phyloP scores from a whole-genome alignment of 495 filamentous ascomycete species.

The Pyrenula massariospora region DNA sequence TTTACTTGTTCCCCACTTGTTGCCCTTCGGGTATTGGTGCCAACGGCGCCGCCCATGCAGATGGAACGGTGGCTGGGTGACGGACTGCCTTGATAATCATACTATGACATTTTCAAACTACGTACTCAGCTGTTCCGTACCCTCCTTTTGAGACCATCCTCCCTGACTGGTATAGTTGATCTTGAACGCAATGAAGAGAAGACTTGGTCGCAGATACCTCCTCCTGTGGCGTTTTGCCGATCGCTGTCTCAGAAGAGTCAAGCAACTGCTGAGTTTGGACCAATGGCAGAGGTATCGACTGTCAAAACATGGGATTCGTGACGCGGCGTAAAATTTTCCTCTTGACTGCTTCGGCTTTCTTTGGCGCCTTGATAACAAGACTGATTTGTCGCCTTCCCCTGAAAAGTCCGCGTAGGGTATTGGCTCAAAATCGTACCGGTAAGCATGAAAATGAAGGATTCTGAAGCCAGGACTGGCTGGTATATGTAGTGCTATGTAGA shows the following conservation, averaged over 20 bases:
- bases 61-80: not conserved
- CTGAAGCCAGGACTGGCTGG: not conserved
- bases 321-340: too few species aligned
- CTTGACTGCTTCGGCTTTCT: not conserved
- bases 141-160: too few species aligned
- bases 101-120: too few species aligned
- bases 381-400: too few species aligned
- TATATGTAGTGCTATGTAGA: not conserved
- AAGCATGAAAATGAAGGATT: not conserved
- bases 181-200: too few species aligned
- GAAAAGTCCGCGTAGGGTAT: not conserved
- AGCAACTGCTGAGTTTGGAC: too few species aligned
- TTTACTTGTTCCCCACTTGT: not conserved
- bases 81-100: not conserved
- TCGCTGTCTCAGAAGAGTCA: not conserved
- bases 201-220: too few species aligned
- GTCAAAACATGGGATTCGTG: too few species aligned
- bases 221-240: not conserved
- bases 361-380: not conserved
- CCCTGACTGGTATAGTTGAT: too few species aligned
- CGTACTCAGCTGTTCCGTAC: too few species aligned
- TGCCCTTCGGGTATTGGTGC: not conserved
- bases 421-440: not conserved
- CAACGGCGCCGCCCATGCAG: not conserved
- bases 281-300: too few species aligned